Evolutionary conservation across 1,139 yeast genomes (phyloP).

Genomic region (Tardiomyces depauwii): DNA sequence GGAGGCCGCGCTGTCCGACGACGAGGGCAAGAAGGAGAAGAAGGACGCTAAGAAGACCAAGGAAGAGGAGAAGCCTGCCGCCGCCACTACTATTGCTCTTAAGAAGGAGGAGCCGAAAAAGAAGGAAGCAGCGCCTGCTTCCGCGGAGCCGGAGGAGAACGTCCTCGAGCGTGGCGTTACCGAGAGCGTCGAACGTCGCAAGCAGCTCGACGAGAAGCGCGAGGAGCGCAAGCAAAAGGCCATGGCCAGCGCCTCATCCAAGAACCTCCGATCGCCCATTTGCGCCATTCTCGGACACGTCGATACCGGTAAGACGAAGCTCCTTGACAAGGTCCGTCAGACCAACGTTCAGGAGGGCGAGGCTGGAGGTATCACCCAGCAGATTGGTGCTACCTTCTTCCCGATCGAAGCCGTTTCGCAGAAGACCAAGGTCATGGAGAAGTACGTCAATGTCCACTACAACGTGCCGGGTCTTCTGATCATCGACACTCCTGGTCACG

Average conservation of each 20-base stretch:
- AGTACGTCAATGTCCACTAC: conserved; percentile 64
- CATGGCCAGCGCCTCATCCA: conserved; percentile 24
- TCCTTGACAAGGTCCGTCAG: conserved; percentile 93
- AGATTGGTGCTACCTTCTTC: conserved; percentile 99
- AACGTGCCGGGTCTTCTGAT: conserved; percentile 96
- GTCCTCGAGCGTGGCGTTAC: conserved; percentile 8
- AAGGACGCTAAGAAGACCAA: conserved; percentile 17
- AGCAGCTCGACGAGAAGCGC: conserved; percentile 28
- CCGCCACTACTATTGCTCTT: conserved; percentile 4
- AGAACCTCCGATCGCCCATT: conserved; percentile 87
- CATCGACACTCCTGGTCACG: conserved; percentile 99
- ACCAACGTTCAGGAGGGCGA: conserved; percentile 99
- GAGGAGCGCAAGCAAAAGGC: conserved; percentile 31
- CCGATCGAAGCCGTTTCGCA: conserved; percentile 88
- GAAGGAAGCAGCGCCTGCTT: conserved; percentile 17
- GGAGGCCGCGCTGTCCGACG: conserved; percentile 30
- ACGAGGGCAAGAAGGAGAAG: conserved; percentile 26
- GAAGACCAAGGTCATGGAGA: conserved; percentile 86
- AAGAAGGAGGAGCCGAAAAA: conserved; percentile 8
- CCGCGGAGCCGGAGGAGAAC: conserved; percentile 14
- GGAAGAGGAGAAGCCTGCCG: conserved; percentile 7
- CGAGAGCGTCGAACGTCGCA: conserved; percentile 16
- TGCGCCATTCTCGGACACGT: conserved; percentile 99
- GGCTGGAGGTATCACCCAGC: conserved; percentile 99
- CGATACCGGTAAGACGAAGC: conserved; percentile 97